Evolutionary conservation across 2,329 filamentous ascomycete species (phyloP), one percentile per base, ranked within the genome.

Genomic region (Pseudogymnoascus sp.): DNA sequence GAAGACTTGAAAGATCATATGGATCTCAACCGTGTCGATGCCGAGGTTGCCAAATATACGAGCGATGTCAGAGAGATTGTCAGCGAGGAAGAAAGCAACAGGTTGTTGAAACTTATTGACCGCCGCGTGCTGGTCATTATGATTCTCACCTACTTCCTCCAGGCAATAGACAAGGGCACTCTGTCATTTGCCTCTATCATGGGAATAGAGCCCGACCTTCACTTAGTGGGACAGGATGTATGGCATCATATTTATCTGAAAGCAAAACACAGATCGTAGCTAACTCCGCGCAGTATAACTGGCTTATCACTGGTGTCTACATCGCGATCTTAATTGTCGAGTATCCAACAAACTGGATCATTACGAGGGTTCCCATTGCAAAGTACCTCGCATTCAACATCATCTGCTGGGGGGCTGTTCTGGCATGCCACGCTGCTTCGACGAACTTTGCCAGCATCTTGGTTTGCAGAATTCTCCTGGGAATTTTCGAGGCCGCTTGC

Each of bases 251-350:
- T n/a, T 16, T 38, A 57, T 8, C 41, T 8, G 3, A 57, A 63
- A 6, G 59, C 60, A 41, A 58, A 25, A 14, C 35, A n/a, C 28
- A 9, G 30, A 7, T 62, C 8, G 25, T 64, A 63, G 66, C 62
- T 58, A 20, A 41, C 28, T 12, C 8, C 34, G 65, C 71, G 16
- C 70, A 89, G 74, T 91, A 85, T 70, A 82, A 79, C 25, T 90
- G 87, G 87, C 76, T 91, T 59, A 88, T 84, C 0, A 88, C 86
- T 11, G 88, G 84, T 77, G 88, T 90, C 65, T 90, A 90, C 74
- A 84, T 90, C 63, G 85, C 82, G 59, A 60, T 39, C 43, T 41
- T 65, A 12, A 61, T 54, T 35, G 54, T 60, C 3, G 35, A 61
- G 32, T 62, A 68, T 18, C 64, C 64, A 30, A 62, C 61, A n/a